These are phyloP conservation scores for Argentina anserina DNA, from an alignment of 306 rosid species.

Conservation along the genomic window DNA sequence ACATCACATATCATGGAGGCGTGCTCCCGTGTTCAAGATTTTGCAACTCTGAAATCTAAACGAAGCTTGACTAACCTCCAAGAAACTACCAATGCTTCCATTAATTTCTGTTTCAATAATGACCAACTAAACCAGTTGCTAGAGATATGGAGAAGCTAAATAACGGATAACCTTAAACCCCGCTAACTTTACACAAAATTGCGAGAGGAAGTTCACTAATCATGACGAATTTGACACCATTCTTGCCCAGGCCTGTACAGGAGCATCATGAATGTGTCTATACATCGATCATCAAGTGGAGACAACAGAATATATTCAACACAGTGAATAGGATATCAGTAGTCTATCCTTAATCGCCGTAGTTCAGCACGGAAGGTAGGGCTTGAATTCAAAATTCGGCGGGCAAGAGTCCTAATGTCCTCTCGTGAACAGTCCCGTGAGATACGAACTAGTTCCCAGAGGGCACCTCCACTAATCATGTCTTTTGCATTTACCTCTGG, in stretches of 20 bases:
- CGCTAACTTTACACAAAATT: slow-evolving; percentile 47
- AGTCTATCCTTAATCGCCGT: slow-evolving; percentile 71
- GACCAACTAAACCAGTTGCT: slow-evolving; percentile 7
- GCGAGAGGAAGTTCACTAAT: slow-evolving; percentile 14
- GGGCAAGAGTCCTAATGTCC: slow-evolving; percentile 90
- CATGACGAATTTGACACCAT: neutral
- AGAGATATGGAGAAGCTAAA: slow-evolving; percentile 16
- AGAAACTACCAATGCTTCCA: slow-evolving; percentile 1
- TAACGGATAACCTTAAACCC: slow-evolving; percentile 32
- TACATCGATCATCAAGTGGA: slow-evolving; percentile 14
- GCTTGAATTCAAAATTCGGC: slow-evolving; percentile 62
- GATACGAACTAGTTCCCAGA: slow-evolving; percentile 95
- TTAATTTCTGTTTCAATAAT: neutral
- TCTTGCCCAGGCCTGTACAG: slow-evolving; percentile 17
- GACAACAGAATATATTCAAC: neutral
- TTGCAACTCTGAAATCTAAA: slow-evolving; percentile 1
- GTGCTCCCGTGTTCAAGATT: neutral
- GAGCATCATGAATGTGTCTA: slow-evolving; percentile 14
- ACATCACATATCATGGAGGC: slow-evolving; percentile 24
- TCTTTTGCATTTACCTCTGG: slow-evolving; percentile 91
- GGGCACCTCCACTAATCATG: slow-evolving; percentile 95
- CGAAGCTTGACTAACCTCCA: neutral
- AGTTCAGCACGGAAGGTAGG: slow-evolving; percentile 71
- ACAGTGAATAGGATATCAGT: slow-evolving; percentile 29
- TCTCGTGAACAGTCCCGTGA: slow-evolving; percentile 95